These are phyloP conservation scores for Kregervanrija fluxuum DNA, from an alignment of 805 yeast genomes.

Conservation along the genomic window DNA sequence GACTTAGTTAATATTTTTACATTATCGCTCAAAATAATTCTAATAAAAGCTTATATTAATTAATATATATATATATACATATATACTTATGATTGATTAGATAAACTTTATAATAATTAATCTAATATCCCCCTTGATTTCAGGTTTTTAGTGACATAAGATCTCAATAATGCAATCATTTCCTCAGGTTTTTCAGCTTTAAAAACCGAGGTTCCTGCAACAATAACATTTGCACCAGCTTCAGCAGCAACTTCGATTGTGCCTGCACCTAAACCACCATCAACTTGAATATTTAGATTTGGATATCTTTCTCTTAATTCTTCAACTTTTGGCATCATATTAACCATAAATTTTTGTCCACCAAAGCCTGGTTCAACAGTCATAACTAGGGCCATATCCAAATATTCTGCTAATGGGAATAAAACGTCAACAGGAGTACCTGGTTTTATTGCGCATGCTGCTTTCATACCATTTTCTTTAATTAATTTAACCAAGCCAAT, in stretches of 20 bases:
- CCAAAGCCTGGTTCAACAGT: conserved; percentile 99
- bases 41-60: too few species aligned
- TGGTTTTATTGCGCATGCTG: conserved; percentile 92
- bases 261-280: conserved; percentile 88
- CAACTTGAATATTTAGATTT: conserved; percentile 83
- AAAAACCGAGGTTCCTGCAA: conserved; percentile 94
- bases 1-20: too few species aligned
- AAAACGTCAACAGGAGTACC: conserved; percentile 82
- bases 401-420: conserved; percentile 61
- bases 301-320: conserved; percentile 69
- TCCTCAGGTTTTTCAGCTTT: conserved; percentile 73
- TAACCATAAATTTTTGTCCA: conserved; percentile 92
- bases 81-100: too few species aligned
- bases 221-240: conserved; percentile 97
- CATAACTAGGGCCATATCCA: conserved; percentile 96
- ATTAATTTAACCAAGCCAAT: conserved; percentile 65
- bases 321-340: conserved; percentile 94
- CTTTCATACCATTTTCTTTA: conserved; percentile 77
- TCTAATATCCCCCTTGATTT: conserved; percentile 8
- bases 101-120: too few species aligned
- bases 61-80: too few species aligned
- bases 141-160: conserved; percentile 47
- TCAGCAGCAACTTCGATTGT: conserved; percentile 85
- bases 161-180: conserved; percentile 64
- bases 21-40: too few species aligned